Evolutionary conservation across 208 protist species (phyloP), one percentile per base, ranked within the genome.

Genomic region (Acanthamoeba healyi): DNA sequence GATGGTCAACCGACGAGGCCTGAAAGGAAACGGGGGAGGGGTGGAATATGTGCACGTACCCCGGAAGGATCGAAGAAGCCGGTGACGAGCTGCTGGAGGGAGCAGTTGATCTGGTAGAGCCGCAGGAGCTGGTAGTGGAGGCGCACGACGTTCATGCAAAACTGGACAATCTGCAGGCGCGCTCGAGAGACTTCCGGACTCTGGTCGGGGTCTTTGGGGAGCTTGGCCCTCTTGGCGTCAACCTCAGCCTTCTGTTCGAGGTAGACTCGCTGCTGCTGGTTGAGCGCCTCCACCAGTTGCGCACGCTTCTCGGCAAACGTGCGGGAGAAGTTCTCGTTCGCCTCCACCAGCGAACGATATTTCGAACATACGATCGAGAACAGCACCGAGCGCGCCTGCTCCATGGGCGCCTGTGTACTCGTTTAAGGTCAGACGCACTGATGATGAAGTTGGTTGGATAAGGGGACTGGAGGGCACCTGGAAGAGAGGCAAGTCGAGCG

Each of bases 91-190:
- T 72, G 63, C 51, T 93, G 88, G 12, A 93, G 88, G 36, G 88
- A 93, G 67, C 63, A 93, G 46, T 93, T 93, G 88, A 93, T 93
- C 63, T 93, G 88, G 44, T 93, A 81, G 32, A 93, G 88, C n/a
- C 38, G 40, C 3, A 93, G 65, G n/a, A 93, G 88, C 26, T 93
- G 88, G 49, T 93, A 93, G 65, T 93, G 56, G n/a, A 93, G 65
- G 40, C 65, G 38, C 63, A 93, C 88, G n/a, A 93, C 51, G 19
- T 34, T 61, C 56, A 81, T 81, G 49, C 88, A 93, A 81, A 93
- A 93, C 63, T 93, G 88, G 1, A 93, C 88, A 36, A 93, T 44
- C 12, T 42, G 29, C 22, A 81, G 67, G 19, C 88, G 38, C 32
- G 58, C 19, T 24, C 56, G 88, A 2, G 58, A 67, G 4, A 34